Evolutionary conservation across 169 alveolate genomes (phyloP), one percentile per base, ranked within the genome.

Genomic region (Cryptosporidium andersoni): DNA sequence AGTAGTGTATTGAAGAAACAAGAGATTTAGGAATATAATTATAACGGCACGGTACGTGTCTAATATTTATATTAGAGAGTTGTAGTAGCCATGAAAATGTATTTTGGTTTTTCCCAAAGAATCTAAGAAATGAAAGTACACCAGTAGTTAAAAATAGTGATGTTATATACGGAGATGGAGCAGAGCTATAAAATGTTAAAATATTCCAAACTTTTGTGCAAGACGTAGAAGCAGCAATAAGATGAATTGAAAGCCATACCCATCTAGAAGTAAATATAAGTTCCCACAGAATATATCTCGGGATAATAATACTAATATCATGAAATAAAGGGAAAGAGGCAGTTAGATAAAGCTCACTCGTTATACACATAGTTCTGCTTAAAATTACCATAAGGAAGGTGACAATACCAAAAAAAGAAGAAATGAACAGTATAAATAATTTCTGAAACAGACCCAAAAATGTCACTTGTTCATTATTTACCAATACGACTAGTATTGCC

Each of bases 281-380:
- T 58, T 74, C 85, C 85, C 85, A 74, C 8, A 74, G 68, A 8
- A 74, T 42, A 58, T 74, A 74, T 60, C 85, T 74, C 43, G 85
- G 85, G 40, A 74, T 43, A 3, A 63, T 74, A 25, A 74, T 25
- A 14, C 55, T 43, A 4, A 74, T 58, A 45, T 74, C 85, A 42
- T 74, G 55, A 58, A 74, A 74, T 12, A 74, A 47, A 11, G 85
- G 55, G 1, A 74, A 16, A 16, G 85, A 74, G 16, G 85, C 67
- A 3, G 85, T 74, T 55, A 74, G n/a, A 63, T 74, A 74, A 8
- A 42, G 68, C 36, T 74, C 85, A 3, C 25, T 53, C 1, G 85
- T 74, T 14, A 74, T 43, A 45, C 67, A 58, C 62, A 74, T 74
- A 8, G 48, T 43, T 37, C 85, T 74, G 49, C 85, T 74, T 11